Evolutionary conservation across 2,329 filamentous ascomycete species (phyloP).

Genomic region (Malbranchea cinnamomea): DNA sequence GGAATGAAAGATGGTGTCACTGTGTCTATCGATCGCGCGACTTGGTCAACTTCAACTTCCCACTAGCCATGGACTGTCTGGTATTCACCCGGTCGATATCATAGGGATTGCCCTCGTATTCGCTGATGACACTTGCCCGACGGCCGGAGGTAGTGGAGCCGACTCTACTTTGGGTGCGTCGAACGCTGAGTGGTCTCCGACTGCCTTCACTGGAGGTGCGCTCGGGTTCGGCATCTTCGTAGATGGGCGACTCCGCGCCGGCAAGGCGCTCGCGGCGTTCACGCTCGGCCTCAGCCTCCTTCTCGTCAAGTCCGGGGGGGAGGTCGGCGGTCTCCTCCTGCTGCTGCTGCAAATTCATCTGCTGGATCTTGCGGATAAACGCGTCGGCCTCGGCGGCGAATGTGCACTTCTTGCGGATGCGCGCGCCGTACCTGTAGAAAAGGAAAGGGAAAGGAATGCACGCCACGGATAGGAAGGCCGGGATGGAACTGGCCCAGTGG

Average conservation of each 20-base stretch:
- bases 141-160: not conserved
- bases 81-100: constrained; percentile 32
- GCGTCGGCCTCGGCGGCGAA: constrained; percentile 52
- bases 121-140: constrained; percentile 4
- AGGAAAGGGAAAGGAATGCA: constrained; percentile 63
- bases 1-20: too few relatives aligned
- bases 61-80: constrained; percentile 3
- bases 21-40: too few relatives aligned
- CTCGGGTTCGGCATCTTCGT: not conserved
- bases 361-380: constrained; percentile 36
- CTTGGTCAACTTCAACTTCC: too few relatives aligned
- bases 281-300: constrained; percentile 1
- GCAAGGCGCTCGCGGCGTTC: too few relatives aligned
- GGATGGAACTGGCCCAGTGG: constrained; percentile 61
- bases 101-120: constrained; percentile 31
- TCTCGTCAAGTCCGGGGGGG: not conserved
- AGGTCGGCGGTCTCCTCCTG: not conserved
- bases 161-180: not conserved
- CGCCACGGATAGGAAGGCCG: constrained; percentile 56
- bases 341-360: not conserved
- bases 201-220: not conserved
- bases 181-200: constrained; percentile 2
- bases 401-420: constrained; percentile 52
- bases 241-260: too few relatives aligned
- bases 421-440: constrained; percentile 56